These are phyloP conservation scores for Auricularia cornea DNA, from an alignment of 768 basidiomycete species.

Conservation along the genomic window DNA sequence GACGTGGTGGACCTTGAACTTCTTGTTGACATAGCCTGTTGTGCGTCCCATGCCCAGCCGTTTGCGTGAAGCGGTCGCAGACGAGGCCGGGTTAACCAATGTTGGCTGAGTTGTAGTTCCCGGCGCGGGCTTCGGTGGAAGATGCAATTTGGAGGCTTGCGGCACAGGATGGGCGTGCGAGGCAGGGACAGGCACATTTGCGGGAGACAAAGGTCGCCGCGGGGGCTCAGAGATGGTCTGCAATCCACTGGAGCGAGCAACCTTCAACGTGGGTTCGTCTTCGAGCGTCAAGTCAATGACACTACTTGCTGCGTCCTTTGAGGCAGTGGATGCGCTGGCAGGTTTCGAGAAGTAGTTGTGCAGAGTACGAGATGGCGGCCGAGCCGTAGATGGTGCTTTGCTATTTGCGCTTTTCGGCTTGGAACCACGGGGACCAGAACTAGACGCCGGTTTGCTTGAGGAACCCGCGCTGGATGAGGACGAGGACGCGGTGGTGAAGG, in stretches of 20 bases:
- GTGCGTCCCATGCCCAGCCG: slow-evolving; percentile 56
- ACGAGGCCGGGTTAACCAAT: not conserved
- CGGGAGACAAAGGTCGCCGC: not conserved
- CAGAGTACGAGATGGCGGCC: no score
- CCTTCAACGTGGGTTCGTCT: not conserved
- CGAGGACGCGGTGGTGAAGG: no score
- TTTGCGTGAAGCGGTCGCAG: not conserved
- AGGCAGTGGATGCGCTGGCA: no score
- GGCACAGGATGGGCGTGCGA: not conserved
- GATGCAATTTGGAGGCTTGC: not conserved
- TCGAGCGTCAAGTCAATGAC: not conserved
- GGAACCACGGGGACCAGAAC: no score
- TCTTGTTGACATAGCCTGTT: slow-evolving; percentile 55
- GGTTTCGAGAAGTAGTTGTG: no score
- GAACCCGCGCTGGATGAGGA: no score
- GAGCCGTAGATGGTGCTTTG: no score
- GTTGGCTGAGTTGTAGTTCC: no score
- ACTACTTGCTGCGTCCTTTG: not conserved
- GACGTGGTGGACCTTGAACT: slow-evolving; percentile 39
- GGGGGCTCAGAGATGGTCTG: no score
- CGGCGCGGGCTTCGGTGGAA: not conserved
- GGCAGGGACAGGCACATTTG: not conserved
- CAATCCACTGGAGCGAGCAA: no score
- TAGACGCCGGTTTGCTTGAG: no score
- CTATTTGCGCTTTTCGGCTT: no score